These are phyloP conservation scores for Candida andamanensis DNA, from an alignment of 805 yeast genomes.

Conservation along the genomic window DNA sequence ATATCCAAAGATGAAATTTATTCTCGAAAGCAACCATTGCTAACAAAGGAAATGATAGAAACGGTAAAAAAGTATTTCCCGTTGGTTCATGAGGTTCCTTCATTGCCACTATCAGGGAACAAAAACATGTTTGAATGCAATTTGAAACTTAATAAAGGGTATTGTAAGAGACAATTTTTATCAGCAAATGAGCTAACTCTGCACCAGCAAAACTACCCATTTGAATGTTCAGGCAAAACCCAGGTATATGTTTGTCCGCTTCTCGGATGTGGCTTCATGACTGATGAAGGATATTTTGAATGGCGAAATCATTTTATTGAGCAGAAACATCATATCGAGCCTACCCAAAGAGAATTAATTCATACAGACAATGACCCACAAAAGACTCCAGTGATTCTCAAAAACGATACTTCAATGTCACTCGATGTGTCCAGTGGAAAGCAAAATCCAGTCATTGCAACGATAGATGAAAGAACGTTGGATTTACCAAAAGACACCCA, in stretches of 20 bases:
- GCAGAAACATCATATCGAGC: constrained; percentile 12
- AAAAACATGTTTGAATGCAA: constrained; percentile 15
- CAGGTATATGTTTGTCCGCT: constrained; percentile 35
- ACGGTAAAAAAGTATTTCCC: constrained; percentile 17
- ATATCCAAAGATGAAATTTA: constrained; percentile 9
- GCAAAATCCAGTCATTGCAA: too few species aligned
- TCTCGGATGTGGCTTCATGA: constrained; percentile 36
- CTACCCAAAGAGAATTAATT: constrained; percentile 6
- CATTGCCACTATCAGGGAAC: constrained; percentile 17
- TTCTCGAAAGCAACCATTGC: not conserved
- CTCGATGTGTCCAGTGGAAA: too few species aligned
- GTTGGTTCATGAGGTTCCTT: constrained; percentile 17
- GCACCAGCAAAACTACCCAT: constrained; percentile 15
- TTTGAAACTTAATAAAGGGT: constrained; percentile 4
- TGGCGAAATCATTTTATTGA: constrained; percentile 26
- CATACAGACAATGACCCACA: not conserved
- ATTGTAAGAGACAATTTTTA: constrained; percentile 13
- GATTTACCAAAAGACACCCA: too few species aligned
- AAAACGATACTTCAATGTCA: not conserved
- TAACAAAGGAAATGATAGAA: constrained; percentile 8
- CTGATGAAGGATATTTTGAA: constrained; percentile 26
- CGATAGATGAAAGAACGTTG: too few species aligned
- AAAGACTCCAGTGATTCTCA: not conserved
- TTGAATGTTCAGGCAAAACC: constrained; percentile 21
- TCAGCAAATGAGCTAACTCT: constrained; percentile 11